Percentiles rank a stretch among this genome's conserved stretches.
These are phyloP conservation scores for Crithidia mellificae DNA, from an alignment of 208 protist species.

Conservation along the genomic window DNA sequence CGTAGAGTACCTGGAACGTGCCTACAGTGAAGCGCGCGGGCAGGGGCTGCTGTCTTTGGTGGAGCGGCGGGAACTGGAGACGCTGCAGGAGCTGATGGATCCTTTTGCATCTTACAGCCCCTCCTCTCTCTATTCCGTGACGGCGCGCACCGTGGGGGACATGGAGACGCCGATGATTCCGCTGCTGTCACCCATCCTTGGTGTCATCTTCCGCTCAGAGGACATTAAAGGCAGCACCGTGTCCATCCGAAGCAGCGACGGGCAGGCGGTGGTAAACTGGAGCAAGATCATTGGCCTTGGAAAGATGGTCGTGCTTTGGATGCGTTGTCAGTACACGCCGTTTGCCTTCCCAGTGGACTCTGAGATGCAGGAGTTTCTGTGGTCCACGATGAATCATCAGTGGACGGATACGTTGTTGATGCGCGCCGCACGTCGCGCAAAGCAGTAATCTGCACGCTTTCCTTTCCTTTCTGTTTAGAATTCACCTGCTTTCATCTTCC, in stretches of 20 bases:
- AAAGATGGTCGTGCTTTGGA: conserved; percentile 54
- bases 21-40: conserved; percentile 32
- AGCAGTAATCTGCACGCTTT: not conserved
- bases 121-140: conserved; percentile 59
- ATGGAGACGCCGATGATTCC: conserved; percentile 71
- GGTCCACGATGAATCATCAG: conserved; percentile 45
- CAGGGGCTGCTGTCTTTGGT: conserved; percentile 35
- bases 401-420: conserved; percentile 46
- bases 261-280: conserved; percentile 61
- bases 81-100: conserved; percentile 60
- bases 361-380: conserved; percentile 56
- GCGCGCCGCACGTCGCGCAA: conserved; percentile 30
- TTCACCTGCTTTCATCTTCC: not conserved
- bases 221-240: conserved; percentile 41
- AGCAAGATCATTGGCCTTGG: conserved; percentile 56
- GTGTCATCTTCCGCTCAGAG: conserved; percentile 53
- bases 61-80: conserved; percentile 42
- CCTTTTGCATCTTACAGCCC: conserved; percentile 69
- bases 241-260: conserved; percentile 37
- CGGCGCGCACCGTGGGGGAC: conserved; percentile 43
- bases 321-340: conserved; percentile 61
- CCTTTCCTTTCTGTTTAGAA: not conserved
- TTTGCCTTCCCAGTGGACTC: conserved; percentile 52
- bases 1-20: conserved; percentile 35
- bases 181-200: conserved; percentile 54